Base-by-base conservation (phyloP, 1,139 yeast genomes). In the Yamadazyma dushanensis region DNA sequence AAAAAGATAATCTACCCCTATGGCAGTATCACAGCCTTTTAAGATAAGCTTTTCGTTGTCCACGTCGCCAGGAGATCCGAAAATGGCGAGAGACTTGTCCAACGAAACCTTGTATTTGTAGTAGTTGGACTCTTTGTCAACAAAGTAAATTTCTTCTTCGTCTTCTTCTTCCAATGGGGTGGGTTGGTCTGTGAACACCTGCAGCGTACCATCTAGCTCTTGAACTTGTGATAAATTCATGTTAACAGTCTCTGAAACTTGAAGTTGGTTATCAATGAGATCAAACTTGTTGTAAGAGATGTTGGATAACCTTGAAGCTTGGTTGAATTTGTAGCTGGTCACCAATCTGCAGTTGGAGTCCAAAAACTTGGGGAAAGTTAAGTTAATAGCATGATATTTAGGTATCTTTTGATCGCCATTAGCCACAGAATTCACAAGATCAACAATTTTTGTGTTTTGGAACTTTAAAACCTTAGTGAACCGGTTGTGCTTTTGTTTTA, bases 321-420 rank as follows among this genome's bases (percentile, higher is more conserved):
- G 19, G 13, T 32, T 20, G 8, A 35, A 27, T 18, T 34, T 19
- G 10, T 41, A 23, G 8, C 30, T 19, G 10, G 42, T 31, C 4
- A 8, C 8, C 17, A 40, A 21, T 18, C 35, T 38, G 31, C 49
- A 40, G 16, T 34, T 36, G 8, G 56, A 44, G 21, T 61, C 50
- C 32, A 41, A 40, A 37, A 66, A 65, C 16, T 46, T 47, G 3
- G 68, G 60, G 34, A 49, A 43, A 6, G 46, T 51, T 34, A 57
- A 54, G 43, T 59, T 59, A 16, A 64, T 45, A 4, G 65, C 54
- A n/a, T 70, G 72, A 36, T 60, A 54, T 37, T 57, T 51, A 29
- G 66, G 50, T 39, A 62, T 43, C 1, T 54, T 50, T 9, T 22
- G 8, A 13, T 22, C 20, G 27, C 23, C 17, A 33, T 13, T 26